A percentile compares a stretch with the other conserved stretches of the same genome.
Evolutionary conservation across 148 eudicot genomes (phyloP).

Genomic region (Arctostaphylos glauca): DNA sequence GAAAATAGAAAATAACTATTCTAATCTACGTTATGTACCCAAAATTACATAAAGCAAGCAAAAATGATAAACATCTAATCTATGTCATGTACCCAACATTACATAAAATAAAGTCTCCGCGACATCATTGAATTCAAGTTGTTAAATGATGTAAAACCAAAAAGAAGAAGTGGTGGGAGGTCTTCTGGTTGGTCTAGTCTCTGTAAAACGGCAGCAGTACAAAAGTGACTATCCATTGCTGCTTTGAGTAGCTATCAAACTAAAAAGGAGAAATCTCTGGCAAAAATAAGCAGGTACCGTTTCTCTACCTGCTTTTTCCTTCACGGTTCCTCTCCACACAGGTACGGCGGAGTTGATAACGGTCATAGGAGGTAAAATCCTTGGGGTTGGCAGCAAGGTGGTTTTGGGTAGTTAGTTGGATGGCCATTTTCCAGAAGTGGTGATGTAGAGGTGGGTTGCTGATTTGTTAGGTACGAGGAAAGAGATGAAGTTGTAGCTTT

Average conservation of each 20-base stretch:
- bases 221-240: not conserved
- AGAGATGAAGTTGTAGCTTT: not conserved
- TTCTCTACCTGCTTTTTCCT: not conserved
- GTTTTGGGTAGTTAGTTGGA: not conserved
- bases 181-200: not conserved
- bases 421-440: not conserved
- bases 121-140: not conserved
- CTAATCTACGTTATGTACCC: not conserved
- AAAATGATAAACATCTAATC: not conserved
- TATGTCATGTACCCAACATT: not conserved
- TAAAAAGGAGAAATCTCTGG: not conserved
- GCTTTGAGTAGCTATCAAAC: not conserved
- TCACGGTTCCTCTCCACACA: not conserved
- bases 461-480: not conserved
- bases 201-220: not conserved
- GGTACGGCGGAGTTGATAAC: not conserved
- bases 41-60: not conserved
- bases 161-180: not conserved
- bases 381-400: not conserved
- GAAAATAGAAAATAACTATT: not conserved
- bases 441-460: not conserved
- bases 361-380: not conserved
- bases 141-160: not conserved
- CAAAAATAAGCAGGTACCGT: not conserved
- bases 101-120: not conserved